phyloP scores from a whole-genome alignment of 2,329 filamentous ascomycete species.

The Colletotrichum sp. region DNA sequence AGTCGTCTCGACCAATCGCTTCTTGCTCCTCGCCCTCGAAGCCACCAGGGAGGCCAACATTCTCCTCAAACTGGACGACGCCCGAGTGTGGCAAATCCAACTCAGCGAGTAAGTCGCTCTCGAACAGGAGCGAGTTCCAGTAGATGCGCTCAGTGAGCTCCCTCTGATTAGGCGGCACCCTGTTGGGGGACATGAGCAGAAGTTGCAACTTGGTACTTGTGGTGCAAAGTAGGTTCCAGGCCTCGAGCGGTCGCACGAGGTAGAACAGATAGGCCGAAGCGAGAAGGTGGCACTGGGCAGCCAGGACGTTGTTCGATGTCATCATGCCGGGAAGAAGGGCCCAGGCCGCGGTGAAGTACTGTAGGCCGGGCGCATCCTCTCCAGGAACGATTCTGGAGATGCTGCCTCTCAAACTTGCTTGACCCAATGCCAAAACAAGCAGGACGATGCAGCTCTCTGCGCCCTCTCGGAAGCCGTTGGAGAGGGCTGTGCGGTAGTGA shows the following conservation, averaged over 20 bases:
- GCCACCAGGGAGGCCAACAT: conserved; percentile 77
- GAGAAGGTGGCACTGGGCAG: conserved; percentile 80
- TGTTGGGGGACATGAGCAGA: conserved; percentile 74
- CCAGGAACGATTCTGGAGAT: conserved; percentile 74
- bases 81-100: conserved; percentile 83
- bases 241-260: conserved; percentile 80
- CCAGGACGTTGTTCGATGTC: conserved; percentile 78
- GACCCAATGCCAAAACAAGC: conserved; percentile 77
- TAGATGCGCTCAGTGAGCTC: conserved; percentile 81
- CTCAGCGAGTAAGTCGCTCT: conserved; percentile 81
- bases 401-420: conserved; percentile 76
- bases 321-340: conserved; percentile 77
- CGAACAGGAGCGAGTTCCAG: conserved; percentile 83
- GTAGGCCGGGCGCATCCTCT: conserved; percentile 75
- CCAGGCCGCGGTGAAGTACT: conserved; percentile 85
- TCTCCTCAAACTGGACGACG: conserved; percentile 82
- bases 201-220: conserved; percentile 84
- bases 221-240: conserved; percentile 80
- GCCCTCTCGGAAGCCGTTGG: conserved; percentile 77
- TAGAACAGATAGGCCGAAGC: conserved; percentile 86
- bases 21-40: conserved; percentile 75
- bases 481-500: conserved; percentile 77
- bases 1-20: conserved; percentile 72
- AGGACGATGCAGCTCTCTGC: conserved; percentile 84
- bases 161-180: conserved; percentile 72